Base-by-base conservation (phyloP, 768 basidiomycete species). In the Pholiota microspora region DNA sequence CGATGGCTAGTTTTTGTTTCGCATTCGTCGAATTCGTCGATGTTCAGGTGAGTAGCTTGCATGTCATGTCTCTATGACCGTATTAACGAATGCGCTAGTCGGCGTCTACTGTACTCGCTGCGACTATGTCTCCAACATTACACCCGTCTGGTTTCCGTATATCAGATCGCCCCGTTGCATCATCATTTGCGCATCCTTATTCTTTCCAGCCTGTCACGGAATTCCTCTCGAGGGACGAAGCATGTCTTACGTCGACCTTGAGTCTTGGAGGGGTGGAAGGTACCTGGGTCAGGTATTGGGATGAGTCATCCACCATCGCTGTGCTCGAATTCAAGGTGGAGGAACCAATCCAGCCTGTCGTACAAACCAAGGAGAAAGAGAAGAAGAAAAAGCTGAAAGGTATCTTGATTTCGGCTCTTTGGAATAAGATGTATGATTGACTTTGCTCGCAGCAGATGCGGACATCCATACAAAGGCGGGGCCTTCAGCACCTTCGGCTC, bases 81-180 rank as follows among this genome's bases (percentile, higher is more conserved):
- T 49, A 48, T 5, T 29, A 59, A 16, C 59, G 57, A 65, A 55
- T 57, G 49, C 52, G 36, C 49, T 53, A 98, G 92, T 87, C 91
- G 16, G 94, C 96, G 1, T 81, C 90, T 4, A 75, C 83, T 0
- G 85, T 94, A 7, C 77, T 98, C 10, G 91, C 85, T 4, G 84
- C 86, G n/a, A 88, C 85, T 6, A 90, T 97, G 85, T 92, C 91
- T 35, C 80, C 92, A 2, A 81, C 86, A 58, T 75, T 90, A 10
- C 93, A 97, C 68, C 94, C 96, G 0, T 83, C 85, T n/a, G 96
- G 96, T 4, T 98, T 98, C 72, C 81, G 92, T 7, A 96, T 98
- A 45, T 90, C 90, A 2, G 88, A 92, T 64, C 81, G 85, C 27
- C 89, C 94, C 1, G 89, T 94, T 9, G 94, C 94, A 8, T 86